A percentile compares a stretch with the other conserved stretches of the same genome.
phyloP scores from a whole-genome alignment of 805 yeast species.

The Blastobotrys attinorum region DNA sequence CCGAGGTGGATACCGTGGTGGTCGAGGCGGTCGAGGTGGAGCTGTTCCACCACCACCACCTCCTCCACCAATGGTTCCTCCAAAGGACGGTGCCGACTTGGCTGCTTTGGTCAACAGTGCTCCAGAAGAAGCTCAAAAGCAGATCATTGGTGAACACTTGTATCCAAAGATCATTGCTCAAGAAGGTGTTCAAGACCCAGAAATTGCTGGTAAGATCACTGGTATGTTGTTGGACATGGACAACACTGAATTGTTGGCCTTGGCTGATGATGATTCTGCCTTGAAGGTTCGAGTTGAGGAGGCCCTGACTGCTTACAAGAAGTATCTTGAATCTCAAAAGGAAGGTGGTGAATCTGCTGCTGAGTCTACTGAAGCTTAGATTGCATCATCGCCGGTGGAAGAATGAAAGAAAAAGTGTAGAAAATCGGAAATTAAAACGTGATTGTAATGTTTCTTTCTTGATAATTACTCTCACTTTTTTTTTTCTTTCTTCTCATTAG shows the following conservation, averaged over 20 bases:
- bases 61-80: constrained; percentile 11
- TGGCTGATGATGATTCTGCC: constrained; percentile 83
- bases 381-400: too few species aligned
- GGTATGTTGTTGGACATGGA: constrained; percentile 98
- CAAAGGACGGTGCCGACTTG: constrained; percentile 32
- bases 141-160: constrained; percentile 94
- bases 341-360: constrained; percentile 6
- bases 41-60: constrained; percentile 8
- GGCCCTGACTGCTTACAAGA: constrained; percentile 90
- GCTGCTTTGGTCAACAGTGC: constrained; percentile 57
- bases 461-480: too few species aligned
- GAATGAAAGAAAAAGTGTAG: too few species aligned
- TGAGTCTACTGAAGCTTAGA: not conserved
- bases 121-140: constrained; percentile 92
- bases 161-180: constrained; percentile 86
- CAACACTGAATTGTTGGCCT: constrained; percentile 78
- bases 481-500: too few species aligned
- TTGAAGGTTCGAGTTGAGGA: constrained; percentile 89
- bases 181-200: constrained; percentile 81
- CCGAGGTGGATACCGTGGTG: constrained; percentile 21
- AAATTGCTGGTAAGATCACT: constrained; percentile 96
- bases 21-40: constrained; percentile 20
- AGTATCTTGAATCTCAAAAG: constrained; percentile 55
- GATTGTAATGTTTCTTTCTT: not conserved
- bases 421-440: too few species aligned